Conservation (phyloP, 2,329 filamentous ascomycete genomes). For the Botrytis paeoniae region DNA sequence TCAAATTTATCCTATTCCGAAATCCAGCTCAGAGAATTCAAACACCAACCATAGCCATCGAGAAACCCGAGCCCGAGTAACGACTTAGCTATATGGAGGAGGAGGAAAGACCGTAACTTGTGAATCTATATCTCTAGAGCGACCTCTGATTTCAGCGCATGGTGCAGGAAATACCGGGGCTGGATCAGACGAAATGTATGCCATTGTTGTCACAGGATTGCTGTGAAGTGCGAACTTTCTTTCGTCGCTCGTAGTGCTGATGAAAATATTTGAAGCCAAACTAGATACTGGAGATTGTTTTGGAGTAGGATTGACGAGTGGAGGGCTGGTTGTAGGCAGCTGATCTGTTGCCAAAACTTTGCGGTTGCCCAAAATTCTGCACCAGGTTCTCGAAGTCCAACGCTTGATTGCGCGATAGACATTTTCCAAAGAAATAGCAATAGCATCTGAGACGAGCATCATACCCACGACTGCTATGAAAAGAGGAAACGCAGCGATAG, state of each 20-base stretch:
- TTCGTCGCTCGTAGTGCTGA: no score
- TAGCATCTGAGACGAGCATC: background rate
- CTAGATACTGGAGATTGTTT: background rate
- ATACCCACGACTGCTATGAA: background rate
- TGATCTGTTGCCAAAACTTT: background rate
- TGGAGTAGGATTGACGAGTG: accelerated
- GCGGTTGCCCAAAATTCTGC: background rate
- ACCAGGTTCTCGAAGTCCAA: background rate
- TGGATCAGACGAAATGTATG: accelerated
- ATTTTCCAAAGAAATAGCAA: background rate
- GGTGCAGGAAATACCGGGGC: background rate
- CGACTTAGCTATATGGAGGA: background rate
- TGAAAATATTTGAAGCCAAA: accelerated
- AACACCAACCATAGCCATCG: background rate
- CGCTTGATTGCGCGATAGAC: background rate
- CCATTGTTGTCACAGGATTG: background rate
- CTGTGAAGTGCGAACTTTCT: background rate
- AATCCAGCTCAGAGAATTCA: background rate
- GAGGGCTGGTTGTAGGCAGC: background rate
- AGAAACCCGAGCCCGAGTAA: background rate
- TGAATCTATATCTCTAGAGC: background rate
- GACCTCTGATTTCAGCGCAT: background rate
- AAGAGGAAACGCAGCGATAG: background rate
- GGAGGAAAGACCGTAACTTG: background rate
- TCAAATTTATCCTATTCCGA: background rate